Base-by-base conservation (phyloP, 352 stramenopile genomes). In the Phytophthora agathidicida region DNA sequence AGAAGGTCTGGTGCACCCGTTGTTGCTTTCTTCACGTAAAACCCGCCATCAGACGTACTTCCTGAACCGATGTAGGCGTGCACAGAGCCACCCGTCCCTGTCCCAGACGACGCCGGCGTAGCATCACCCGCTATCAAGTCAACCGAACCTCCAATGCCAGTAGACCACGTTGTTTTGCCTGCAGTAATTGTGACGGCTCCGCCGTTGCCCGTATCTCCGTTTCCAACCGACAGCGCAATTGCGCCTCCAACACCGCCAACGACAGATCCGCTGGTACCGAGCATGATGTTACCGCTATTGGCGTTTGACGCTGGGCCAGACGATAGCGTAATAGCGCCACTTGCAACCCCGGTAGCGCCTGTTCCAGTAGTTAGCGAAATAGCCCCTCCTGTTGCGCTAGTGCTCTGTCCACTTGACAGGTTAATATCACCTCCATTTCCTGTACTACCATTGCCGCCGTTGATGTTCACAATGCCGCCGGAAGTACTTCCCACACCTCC, bases 21-120 rank as follows among this genome's bases (percentile, higher is more conserved):
- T 5, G 62, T 54, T 26, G 68, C 36, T 27, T 80, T 70, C 24
- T 81, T 76, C 19, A 89, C 53, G 54, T 77, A 74, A 60, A 77
- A 71, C 6, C 68, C 55, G 0, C 68, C 60, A 56, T 68, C 56
- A 36, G 48, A 52, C 3, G 61, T 55, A 23, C 44, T 52, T 16
- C 60, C 60, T 30, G 46, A 32, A 17, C 72, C 72, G 50, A 68
- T 59, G 17, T 73, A 53, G 6, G 71, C 44, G 10, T 69, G 68
- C 20, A 90, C 56, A 8, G 72, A 86, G 2, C 80, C 80, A 24
- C 79, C 79, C 1, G 68, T 71, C 24, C 74, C 74, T 8, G n/a
- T n/a, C n/a, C n/a, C n/a, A n/a, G n/a, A n/a, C n/a, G n/a, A n/a
- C n/a, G n/a, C n/a, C n/a, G 58, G 46, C 0, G 64, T 65, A 2